phyloP scores from a whole-genome alignment of 1,284 basidiomycete species.

The Phlebopus sp. region DNA sequence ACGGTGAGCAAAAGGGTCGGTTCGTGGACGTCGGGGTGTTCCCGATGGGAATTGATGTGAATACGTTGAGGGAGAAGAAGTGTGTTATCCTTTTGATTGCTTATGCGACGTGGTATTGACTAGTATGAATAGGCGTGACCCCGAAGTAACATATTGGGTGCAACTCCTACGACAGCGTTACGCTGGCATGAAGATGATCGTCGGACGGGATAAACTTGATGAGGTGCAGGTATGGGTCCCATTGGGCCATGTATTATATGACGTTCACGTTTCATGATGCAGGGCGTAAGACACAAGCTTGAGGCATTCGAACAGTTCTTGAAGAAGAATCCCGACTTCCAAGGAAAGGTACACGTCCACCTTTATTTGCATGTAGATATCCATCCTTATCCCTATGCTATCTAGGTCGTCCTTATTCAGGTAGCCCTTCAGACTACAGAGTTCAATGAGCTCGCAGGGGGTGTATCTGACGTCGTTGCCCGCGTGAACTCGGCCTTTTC shows the following conservation, averaged over 20 bases:
- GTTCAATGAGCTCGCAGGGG: constrained; percentile 71
- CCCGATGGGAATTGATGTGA: constrained; percentile 88
- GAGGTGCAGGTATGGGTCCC: constrained; percentile 63
- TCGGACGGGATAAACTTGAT: constrained; percentile 86
- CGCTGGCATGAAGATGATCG: constrained; percentile 80
- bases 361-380: background rate
- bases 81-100: constrained; percentile 31
- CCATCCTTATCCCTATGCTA: background rate
- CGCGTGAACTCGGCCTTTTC: constrained; percentile 83
- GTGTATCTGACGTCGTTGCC: constrained; percentile 75
- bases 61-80: constrained; percentile 66
- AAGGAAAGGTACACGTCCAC: constrained; percentile 56
- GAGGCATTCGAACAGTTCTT: constrained; percentile 84
- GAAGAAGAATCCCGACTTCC: constrained; percentile 74
- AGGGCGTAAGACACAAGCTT: constrained; percentile 81
- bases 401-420: constrained; percentile 77
- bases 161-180: constrained; percentile 75
- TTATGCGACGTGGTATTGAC: constrained; percentile 13
- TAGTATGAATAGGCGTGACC: constrained; percentile 50
- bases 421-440: constrained; percentile 83
- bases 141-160: constrained; percentile 83
- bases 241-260: background rate
- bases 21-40: constrained; percentile 87
- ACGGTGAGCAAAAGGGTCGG: constrained; percentile 32
- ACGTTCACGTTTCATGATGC: background rate